phyloP scores from a whole-genome alignment of 148 eudicot species.

The Polygonum maritimum region DNA sequence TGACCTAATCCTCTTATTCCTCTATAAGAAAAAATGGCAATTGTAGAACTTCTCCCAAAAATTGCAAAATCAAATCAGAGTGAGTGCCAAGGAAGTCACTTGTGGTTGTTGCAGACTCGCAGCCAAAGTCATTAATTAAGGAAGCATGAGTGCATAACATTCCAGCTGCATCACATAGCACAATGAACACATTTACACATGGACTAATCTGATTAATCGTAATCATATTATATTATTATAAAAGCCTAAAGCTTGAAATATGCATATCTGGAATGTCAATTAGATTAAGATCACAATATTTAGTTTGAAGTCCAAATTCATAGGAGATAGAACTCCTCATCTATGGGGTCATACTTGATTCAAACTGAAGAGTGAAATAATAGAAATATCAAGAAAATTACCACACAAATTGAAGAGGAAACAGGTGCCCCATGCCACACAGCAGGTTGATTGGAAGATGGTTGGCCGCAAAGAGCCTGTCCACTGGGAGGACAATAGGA shows the following conservation, averaged over 20 bases:
- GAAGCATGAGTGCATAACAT: neutral
- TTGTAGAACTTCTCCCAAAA: too few relatives aligned
- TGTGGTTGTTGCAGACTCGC: too few relatives aligned
- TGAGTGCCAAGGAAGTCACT: too few relatives aligned
- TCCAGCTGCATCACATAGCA: neutral
- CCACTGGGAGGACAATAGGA: neutral
- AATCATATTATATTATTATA: neutral
- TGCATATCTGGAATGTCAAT: neutral
- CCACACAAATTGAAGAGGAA: slow-evolving; percentile 5
- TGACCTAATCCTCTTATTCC: too few relatives aligned
- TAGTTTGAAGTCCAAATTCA: neutral
- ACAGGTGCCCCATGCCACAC: neutral
- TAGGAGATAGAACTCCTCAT: neutral
- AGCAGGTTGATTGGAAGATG: slow-evolving; percentile 2
- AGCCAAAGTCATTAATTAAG: too few relatives aligned
- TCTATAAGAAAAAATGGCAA: too few relatives aligned
- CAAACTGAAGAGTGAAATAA: neutral
- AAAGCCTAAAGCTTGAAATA: neutral
- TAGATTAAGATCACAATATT: neutral
- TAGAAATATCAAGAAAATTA: neutral
- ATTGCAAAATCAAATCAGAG: too few relatives aligned
- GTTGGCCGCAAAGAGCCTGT: neutral
- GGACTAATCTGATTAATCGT: neutral
- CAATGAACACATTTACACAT: neutral
- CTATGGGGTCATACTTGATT: neutral